Percentiles rank a stretch among this genome's conserved stretches.
These are phyloP conservation scores for Avena atlantica DNA, from an alignment of 176 grass and related monocot genomes.

Conservation along the genomic window DNA sequence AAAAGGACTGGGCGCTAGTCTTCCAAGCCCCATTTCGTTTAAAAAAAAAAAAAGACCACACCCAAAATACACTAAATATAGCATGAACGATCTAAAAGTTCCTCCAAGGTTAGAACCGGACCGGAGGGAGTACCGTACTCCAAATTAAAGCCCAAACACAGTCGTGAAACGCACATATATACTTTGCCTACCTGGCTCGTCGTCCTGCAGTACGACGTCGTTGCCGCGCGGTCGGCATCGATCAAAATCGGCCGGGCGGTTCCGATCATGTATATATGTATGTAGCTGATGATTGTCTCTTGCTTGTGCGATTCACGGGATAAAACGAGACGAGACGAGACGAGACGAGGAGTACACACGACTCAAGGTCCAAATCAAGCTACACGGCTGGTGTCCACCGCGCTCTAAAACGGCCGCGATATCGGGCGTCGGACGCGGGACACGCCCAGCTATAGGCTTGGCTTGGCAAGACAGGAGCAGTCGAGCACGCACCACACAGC, in stretches of 20 bases:
- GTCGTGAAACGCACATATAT: background rate
- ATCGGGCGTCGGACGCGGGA: background rate
- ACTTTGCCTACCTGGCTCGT: background rate
- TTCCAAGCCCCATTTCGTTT: too few species aligned
- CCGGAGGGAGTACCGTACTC: too few species aligned
- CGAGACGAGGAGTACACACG: background rate
- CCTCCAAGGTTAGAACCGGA: too few species aligned
- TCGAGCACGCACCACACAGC: too few species aligned
- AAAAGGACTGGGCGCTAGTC: too few species aligned
- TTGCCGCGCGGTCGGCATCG: background rate
- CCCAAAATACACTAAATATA: too few species aligned
- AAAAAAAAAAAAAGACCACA: too few species aligned
- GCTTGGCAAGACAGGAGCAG: too few species aligned
- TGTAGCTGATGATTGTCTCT: constrained; percentile 6
- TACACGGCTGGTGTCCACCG: background rate
- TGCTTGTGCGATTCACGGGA: background rate
- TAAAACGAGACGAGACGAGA: background rate
- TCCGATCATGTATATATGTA: too few species aligned
- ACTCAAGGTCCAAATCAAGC: constrained; percentile 16
- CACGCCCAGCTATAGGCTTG: too few species aligned
- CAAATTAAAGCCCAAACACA: background rate
- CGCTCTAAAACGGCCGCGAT: constrained; percentile 16
- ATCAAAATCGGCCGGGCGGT: background rate
- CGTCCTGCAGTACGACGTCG: background rate
- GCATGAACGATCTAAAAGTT: too few species aligned